phyloP scores from a whole-genome alignment of 352 stramenopile species.

The Aphanomyces cochlioides region DNA sequence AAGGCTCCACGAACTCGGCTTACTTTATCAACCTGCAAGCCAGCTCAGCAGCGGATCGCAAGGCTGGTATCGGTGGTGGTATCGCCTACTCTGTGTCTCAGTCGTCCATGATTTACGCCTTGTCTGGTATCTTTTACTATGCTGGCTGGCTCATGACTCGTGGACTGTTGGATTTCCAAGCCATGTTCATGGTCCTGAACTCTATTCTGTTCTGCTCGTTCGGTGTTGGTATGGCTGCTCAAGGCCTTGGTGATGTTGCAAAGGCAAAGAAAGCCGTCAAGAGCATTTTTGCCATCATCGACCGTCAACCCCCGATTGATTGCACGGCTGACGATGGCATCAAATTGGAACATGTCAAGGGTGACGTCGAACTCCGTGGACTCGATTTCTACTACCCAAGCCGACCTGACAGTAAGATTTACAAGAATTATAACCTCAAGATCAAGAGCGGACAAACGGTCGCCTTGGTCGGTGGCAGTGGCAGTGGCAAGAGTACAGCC shows the following conservation, averaged over 20 bases:
- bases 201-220: slow-evolving; percentile 53
- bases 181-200: slow-evolving; percentile 71
- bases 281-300: slow-evolving; percentile 49
- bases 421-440: slow-evolving; percentile 69
- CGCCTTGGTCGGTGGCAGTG: slow-evolving; percentile 80
- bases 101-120: slow-evolving; percentile 55
- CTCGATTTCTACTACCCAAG: slow-evolving; percentile 90
- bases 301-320: slow-evolving; percentile 41
- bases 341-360: slow-evolving; percentile 24
- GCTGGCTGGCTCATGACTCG: slow-evolving; percentile 53
- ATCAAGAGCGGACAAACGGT: slow-evolving; percentile 63
- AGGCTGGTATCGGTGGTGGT: too few species aligned
- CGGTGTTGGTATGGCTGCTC: slow-evolving; percentile 36
- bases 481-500: slow-evolving; percentile 84
- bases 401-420: slow-evolving; percentile 59
- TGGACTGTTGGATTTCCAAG: slow-evolving; percentile 52
- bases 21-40: too few species aligned
- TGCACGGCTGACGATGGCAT: slow-evolving; percentile 14
- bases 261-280: slow-evolving; percentile 36
- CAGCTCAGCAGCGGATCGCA: too few species aligned
- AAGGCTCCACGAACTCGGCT: too few species aligned
- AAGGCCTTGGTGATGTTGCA: slow-evolving; percentile 35
- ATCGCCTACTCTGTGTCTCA: slow-evolving; percentile 41
- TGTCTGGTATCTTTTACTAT: slow-evolving; percentile 70
- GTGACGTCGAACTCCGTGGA: slow-evolving; percentile 75